Evolutionary conservation across 2,329 filamentous ascomycete genomes (phyloP), one percentile per base, ranked within the genome.

Genomic region (Ramularia endophylla): DNA sequence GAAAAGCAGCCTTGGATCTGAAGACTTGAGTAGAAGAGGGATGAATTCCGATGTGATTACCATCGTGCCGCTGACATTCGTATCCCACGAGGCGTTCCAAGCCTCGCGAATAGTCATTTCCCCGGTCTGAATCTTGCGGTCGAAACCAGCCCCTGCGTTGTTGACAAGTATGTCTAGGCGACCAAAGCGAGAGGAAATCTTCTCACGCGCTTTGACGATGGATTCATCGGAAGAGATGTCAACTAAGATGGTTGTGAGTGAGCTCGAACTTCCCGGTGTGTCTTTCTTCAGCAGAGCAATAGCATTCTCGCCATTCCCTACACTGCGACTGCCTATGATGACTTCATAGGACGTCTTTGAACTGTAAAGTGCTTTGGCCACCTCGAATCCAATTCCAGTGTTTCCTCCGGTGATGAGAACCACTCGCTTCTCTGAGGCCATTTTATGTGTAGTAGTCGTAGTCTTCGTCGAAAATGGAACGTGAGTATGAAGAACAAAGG

Each of bases 341-440:
- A 83, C 67, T 7, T 71, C 65, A 56, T 81, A 81, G 2, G 69
- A n/a, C 7, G 60, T 62, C 3, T 56, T 20, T 0, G 78, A 76
- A 8, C 61, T 48, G 32, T 68, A 63, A 0, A 83, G 62, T 1
- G 75, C 71, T 46, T 73, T 78, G 36, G 80, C 70, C 6, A 66
- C 69, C 49, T 82, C 72, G 27, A 70, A 73, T 2, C 80, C 80
- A 15, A 83, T 69, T 12, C 78, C 78, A 0, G 72, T 79, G 37
- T 62, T 61, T 16, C 46, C 77, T 27, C 79, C 78, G 2, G 78
- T 81, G 47, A 81, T 70, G 31, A 81, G 58, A n/a, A 80, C 57
- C 44, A 76, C 63, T 13, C 49, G 44, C 38, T 61, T 62, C 11
- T 25, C 6, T 11, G 11, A 25, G 11, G 22, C 22, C 22, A 25